Evolutionary conservation across 192 early-diverging fungal genomes (phyloP), one percentile per base, ranked within the genome.

Genomic region (Coemansia biformis): DNA sequence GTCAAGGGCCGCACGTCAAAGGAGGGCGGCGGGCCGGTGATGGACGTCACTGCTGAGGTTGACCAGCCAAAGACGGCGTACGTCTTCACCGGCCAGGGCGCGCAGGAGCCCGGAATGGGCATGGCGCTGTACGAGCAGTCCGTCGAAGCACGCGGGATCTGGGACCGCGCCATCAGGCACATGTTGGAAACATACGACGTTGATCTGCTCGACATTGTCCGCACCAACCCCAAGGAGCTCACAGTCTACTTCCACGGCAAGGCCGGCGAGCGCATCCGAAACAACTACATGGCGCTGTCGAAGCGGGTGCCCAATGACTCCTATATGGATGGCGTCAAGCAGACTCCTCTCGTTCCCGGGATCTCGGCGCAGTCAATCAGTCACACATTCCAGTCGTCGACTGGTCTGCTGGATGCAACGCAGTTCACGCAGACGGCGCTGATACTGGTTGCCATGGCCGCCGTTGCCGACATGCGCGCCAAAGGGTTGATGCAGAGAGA

Each of bases 11-110:
- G 84, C 46, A 91, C 91, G 13, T 57, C 81, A 57, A 91, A 89
- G 71, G 78, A 85, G 13, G 76, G 77, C 44, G 86, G 85, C 22
- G 75, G 54, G 4, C 32, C 33, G 3, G 86, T 93, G 12, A 77
- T 96, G 32, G 77, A 77, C 28, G 85, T 89, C 43, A 79, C 77
- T 6, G 91, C 89, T 31, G 85, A 94, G 75, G 85, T 97, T 22
- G 89, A 91, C 38, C 93, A 97, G 74, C 84, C 89, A 28, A 72
- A 71, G 38, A 92, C 90, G 22, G 83, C 89, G 16, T 97, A 91
- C 42, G 85, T 96, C n/a, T 96, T 96, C 59, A 96, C 93, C 35
- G 93, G 93, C 33, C 93, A 96, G 56, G 93, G 93, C 49, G 91
- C 91, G 52, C 93, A 97, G 62, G 86, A 92, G 63, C 78, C 82